Evolutionary conservation across 2,329 filamentous ascomycete genomes (phyloP).

Genomic region (Pseudogymnoascus sp.): DNA sequence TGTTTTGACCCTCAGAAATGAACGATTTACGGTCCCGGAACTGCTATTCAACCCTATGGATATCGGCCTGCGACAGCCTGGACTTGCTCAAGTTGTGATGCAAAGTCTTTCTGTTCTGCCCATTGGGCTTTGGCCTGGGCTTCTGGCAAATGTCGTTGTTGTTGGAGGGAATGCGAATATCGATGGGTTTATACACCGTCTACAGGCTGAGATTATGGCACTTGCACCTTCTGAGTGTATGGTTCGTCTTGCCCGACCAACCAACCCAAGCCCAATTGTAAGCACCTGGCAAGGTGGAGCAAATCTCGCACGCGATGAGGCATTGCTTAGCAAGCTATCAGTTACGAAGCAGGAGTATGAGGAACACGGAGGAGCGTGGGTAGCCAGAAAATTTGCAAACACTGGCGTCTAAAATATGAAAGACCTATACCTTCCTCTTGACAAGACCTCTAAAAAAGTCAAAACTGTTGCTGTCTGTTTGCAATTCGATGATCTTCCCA

Average conservation of each 20-base stretch:
- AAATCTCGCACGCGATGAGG: conserved; percentile 60
- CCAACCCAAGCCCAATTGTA: conserved; percentile 47
- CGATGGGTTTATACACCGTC: conserved; percentile 69
- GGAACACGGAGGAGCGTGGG: conserved; percentile 71
- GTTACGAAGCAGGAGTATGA: conserved; percentile 90
- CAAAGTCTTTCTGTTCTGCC: conserved; percentile 70
- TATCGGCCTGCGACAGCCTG: conserved; percentile 75
- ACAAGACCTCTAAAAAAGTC: conserved; percentile 91
- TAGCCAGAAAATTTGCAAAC: conserved; percentile 59
- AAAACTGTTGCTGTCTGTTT: conserved; percentile 97
- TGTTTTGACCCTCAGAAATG: conserved; percentile 78
- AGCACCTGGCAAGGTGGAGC: conserved; percentile 84
- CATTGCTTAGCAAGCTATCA: conserved; percentile 54
- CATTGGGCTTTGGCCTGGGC: conserved; percentile 71
- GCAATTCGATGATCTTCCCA: conserved; percentile 72
- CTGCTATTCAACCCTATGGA: conserved; percentile 81
- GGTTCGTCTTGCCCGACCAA: conserved; percentile 61
- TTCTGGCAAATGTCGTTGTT: conserved; percentile 80
- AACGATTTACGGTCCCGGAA: conserved; percentile 85
- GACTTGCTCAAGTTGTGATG: conserved; percentile 73
- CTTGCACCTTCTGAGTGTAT: conserved; percentile 68
- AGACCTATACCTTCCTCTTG: conserved; percentile 52
- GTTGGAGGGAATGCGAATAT: conserved; percentile 81
- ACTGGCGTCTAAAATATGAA: conserved; percentile 5
- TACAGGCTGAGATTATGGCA: conserved; percentile 67